These are phyloP conservation scores for Durio zibethinus DNA, from an alignment of 345 rosid genomes.

Conservation along the genomic window DNA sequence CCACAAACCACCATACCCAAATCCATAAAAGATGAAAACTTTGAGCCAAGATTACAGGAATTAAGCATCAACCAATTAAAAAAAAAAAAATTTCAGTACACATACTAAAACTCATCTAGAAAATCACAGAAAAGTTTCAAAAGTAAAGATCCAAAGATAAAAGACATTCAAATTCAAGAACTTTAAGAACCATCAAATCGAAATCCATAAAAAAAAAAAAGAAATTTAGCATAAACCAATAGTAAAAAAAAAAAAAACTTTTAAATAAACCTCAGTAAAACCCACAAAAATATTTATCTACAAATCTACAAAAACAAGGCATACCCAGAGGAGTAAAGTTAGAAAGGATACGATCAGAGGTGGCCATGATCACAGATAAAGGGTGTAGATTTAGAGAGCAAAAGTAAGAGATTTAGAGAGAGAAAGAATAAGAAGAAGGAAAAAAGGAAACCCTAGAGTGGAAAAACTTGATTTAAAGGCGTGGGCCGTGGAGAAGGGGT, in stretches of 20 bases:
- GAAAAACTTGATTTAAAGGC: conserved; percentile 3
- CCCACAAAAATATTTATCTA: background rate
- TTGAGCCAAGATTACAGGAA: background rate
- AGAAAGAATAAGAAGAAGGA: conserved; percentile 12
- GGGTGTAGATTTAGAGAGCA: conserved; percentile 22
- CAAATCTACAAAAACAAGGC: conserved; percentile 17
- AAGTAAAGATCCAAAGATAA: background rate
- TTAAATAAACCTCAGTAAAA: conserved; percentile 12
- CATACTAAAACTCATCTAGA: conserved; percentile 1
- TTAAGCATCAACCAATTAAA: background rate
- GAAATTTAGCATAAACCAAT: background rate
- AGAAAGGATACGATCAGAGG: conserved; percentile 57
- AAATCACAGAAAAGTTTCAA: background rate
- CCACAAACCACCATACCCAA: background rate
- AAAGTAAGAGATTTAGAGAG: background rate
- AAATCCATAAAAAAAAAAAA: background rate
- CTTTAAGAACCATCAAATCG: background rate
- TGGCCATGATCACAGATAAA: conserved; percentile 39
- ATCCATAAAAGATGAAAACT: background rate
- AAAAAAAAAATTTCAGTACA: background rate
- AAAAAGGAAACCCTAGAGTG: conserved; percentile 31
- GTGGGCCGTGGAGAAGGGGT: conserved; percentile 34
- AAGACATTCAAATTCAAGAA: background rate
- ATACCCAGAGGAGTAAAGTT: conserved; percentile 43
- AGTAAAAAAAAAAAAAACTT: background rate